These are phyloP conservation scores for Penicillium sp. DNA, from an alignment of 2,329 filamentous ascomycete genomes.

Conservation along the genomic window DNA sequence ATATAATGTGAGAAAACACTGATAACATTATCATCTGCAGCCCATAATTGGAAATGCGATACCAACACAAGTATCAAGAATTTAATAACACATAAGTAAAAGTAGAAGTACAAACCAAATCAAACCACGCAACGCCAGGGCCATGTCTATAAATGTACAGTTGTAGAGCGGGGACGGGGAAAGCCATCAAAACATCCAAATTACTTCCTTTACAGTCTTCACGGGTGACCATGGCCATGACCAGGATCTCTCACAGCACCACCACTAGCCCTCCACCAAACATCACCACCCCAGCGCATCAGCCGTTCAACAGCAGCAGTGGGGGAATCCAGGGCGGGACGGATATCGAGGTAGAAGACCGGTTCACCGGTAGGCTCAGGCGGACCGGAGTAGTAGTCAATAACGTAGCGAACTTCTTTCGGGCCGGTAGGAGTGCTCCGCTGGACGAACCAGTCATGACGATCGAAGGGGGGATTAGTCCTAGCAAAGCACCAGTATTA, in stretches of 20 bases:
- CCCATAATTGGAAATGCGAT: too few relatives aligned
- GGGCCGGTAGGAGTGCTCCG: conserved; percentile 68
- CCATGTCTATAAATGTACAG: conserved; percentile 27
- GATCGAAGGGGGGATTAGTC: conserved; percentile 86
- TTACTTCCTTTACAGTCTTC: not conserved
- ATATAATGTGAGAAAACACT: too few relatives aligned
- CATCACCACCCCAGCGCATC: conserved; percentile 87
- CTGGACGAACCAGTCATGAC: conserved; percentile 95
- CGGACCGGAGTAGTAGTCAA: conserved; percentile 90
- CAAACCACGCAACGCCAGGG: conserved; percentile 29
- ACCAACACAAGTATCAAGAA: too few relatives aligned
- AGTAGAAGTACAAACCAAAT: too few relatives aligned
- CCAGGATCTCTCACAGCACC: conserved; percentile 56
- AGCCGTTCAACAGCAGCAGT: conserved; percentile 78
- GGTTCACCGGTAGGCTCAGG: conserved; percentile 85
- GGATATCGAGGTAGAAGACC: conserved; percentile 93
- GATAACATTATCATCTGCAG: too few relatives aligned
- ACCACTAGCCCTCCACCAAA: conserved; percentile 89
- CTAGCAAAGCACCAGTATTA: conserved; percentile 46
- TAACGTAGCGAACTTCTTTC: conserved; percentile 88
- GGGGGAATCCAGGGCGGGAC: conserved; percentile 83
- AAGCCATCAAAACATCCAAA: conserved; percentile 6
- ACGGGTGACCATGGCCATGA: conserved; percentile 3
- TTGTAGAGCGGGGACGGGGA: conserved; percentile 29
- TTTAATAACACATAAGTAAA: too few relatives aligned